A percentile compares a stretch with the other conserved stretches of the same genome.
Evolutionary conservation across 352 stramenopile species (phyloP).

Genomic region (Pilasporangium apinafurcum): DNA sequence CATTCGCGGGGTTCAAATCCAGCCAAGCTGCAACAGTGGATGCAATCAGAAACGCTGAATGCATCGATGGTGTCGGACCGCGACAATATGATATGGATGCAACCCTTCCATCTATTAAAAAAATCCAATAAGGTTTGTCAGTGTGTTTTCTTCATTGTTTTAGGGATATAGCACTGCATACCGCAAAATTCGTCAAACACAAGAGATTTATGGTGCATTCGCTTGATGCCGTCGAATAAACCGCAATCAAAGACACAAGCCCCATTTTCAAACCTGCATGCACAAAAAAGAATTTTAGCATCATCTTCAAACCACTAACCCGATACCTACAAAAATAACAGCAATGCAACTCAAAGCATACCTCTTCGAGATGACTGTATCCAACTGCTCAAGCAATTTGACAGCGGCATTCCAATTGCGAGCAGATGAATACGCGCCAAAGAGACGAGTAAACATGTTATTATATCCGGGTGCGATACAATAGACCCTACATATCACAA

Average conservation of each 20-base stretch:
- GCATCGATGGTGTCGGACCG: conserved; percentile 71
- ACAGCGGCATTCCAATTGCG: conserved; percentile 67
- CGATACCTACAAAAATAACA: neutral
- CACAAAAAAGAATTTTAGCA: neutral
- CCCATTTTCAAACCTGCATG: conserved; percentile 59
- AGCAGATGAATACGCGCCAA: conserved; percentile 48
- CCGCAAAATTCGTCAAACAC: conserved; percentile 84
- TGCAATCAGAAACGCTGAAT: conserved; percentile 76
- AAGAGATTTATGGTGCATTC: conserved; percentile 71
- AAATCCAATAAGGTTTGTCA: conserved; percentile 1
- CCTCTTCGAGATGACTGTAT: conserved; percentile 58
- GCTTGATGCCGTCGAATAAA: conserved; percentile 79
- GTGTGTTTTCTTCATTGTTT: no score
- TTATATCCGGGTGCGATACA: conserved; percentile 75
- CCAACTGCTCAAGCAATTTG: conserved; percentile 67
- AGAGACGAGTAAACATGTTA: conserved; percentile 70
- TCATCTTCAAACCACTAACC: neutral
- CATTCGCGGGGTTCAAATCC: conserved; percentile 65
- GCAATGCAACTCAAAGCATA: conserved; percentile 10
- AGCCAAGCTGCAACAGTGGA: conserved; percentile 82
- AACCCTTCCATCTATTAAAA: conserved; percentile 56
- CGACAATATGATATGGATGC: conserved; percentile 76
- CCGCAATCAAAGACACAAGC: conserved; percentile 85
- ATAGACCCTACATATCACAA: conserved; percentile 42
- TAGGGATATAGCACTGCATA: conserved; percentile 15